A percentile compares a stretch with the other conserved stretches of the same genome.
Evolutionary conservation across 768 basidiomycete genomes (phyloP).

Genomic region (Gloeostereum incarnatum): DNA sequence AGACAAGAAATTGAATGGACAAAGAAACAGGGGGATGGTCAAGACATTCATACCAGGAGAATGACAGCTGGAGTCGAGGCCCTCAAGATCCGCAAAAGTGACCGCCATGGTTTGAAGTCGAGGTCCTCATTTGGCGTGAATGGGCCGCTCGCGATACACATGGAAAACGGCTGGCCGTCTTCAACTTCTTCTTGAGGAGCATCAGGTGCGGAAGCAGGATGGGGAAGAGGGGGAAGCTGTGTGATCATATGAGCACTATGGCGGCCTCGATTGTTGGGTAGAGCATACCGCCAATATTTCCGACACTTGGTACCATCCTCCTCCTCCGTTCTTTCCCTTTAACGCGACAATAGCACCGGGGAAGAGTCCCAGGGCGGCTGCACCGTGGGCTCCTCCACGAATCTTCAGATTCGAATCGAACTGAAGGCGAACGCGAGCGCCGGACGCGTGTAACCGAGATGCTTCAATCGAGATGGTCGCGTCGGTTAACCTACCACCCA

Average conservation of each 20-base stretch:
- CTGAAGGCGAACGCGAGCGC: constrained; percentile 60
- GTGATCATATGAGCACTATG: no score
- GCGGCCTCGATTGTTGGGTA: no score
- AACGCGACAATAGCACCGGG: constrained; percentile 84
- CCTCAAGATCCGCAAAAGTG: constrained; percentile 54
- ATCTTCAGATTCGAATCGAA: constrained; percentile 62
- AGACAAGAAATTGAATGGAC: background rate
- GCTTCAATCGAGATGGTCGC: constrained; percentile 72
- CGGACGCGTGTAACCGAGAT: constrained; percentile 64
- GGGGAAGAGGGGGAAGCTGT: no score
- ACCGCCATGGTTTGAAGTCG: constrained; percentile 60
- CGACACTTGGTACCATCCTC: constrained; percentile 74
- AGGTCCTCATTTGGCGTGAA: constrained; percentile 65
- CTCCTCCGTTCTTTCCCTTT: constrained; percentile 87
- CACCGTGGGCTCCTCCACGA: constrained; percentile 50
- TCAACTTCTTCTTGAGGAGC: no score
- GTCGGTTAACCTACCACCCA: constrained; percentile 60
- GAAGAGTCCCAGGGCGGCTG: constrained; percentile 67
- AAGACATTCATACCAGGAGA: constrained; percentile 68
- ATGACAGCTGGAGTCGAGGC: constrained; percentile 63
- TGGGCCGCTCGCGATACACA: constrained; percentile 79
- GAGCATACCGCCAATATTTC: constrained; percentile 71
- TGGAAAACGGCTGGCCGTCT: constrained; percentile 32
- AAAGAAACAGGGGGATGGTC: background rate
- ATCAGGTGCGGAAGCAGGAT: no score